These are phyloP conservation scores for Coriolopsis trogii DNA, from an alignment of 1,284 basidiomycete species.

Conservation along the genomic window DNA sequence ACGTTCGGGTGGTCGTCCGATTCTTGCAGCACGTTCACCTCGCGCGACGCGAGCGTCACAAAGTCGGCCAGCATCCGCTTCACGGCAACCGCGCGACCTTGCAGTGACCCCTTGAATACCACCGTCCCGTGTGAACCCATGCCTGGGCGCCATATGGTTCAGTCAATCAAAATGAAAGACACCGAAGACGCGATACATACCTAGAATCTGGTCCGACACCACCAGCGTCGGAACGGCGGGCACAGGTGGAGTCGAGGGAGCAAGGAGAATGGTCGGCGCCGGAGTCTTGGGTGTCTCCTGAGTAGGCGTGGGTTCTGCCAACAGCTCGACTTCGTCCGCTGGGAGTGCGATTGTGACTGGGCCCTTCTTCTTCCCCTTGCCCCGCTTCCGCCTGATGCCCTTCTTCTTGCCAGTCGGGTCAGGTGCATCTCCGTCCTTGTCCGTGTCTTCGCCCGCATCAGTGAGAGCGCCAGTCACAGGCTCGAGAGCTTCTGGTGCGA, in stretches of 20 bases:
- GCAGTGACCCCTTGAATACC: constrained; percentile 91
- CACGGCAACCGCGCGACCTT: constrained; percentile 95
- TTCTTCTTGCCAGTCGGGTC: constrained; percentile 50
- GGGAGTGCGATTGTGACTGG: constrained; percentile 20
- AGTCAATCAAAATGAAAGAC: background rate
- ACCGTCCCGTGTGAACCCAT: constrained; percentile 97
- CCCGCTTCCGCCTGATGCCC: constrained; percentile 38
- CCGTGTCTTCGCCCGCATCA: constrained; percentile 59
- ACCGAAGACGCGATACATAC: constrained; percentile 46
- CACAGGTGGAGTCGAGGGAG: constrained; percentile 29
- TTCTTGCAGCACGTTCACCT: constrained; percentile 93
- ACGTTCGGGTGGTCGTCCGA: constrained; percentile 99
- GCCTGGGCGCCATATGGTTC: constrained; percentile 48
- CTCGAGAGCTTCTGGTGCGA: constrained; percentile 18
- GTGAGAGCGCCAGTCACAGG: constrained; percentile 39
- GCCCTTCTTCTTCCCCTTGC: constrained; percentile 53
- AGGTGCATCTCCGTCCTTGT: constrained; percentile 55
- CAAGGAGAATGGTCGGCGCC: constrained; percentile 30
- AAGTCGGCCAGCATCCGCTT: constrained; percentile 96
- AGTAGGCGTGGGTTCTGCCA: constrained; percentile 35
- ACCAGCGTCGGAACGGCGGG: constrained; percentile 47
- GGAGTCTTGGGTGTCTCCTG: constrained; percentile 9
- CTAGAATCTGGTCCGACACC: constrained; percentile 81
- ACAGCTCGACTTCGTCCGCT: constrained; percentile 28
- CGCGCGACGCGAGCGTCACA: constrained; percentile 91